Evolutionary conservation across 495 filamentous ascomycete genomes (phyloP).

Genomic region (Stereocaulon alpinum): DNA sequence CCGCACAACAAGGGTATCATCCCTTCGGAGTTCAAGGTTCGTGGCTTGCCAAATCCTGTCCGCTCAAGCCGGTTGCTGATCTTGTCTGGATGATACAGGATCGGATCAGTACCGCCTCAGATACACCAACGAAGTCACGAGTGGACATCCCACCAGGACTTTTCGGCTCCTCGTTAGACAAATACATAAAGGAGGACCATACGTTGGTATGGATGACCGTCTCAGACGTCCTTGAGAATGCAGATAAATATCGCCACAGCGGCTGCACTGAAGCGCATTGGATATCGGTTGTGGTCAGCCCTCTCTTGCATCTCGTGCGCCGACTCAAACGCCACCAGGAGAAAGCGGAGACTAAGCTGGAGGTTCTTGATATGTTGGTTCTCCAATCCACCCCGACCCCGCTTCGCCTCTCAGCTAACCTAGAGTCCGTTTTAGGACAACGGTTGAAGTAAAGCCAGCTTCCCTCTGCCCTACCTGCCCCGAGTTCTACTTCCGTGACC

Average conservation of each 20-base stretch:
- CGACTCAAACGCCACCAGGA: neutral
- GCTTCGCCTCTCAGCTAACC: neutral
- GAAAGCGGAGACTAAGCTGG: neutral
- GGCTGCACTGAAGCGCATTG: slow-evolving; percentile 6
- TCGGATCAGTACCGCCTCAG: neutral
- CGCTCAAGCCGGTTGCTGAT: neutral
- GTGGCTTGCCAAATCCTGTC: neutral
- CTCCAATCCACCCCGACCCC: neutral
- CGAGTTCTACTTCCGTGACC: neutral
- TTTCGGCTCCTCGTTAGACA: neutral
- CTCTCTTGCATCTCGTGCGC: slow-evolving; percentile 6
- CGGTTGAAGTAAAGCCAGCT: neutral
- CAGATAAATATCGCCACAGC: neutral
- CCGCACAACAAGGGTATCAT: neutral
- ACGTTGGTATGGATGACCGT: neutral
- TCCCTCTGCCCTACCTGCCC: neutral
- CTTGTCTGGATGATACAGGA: neutral
- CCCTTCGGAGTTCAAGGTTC: neutral
- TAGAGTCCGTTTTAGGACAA: neutral
- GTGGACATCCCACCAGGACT: neutral
- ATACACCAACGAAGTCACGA: slow-evolving; percentile 1
- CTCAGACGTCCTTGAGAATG: neutral
- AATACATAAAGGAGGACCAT: neutral
- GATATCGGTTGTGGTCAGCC: neutral
- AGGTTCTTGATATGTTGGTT: slow-evolving; percentile 4